A percentile compares a stretch with the other conserved stretches of the same genome.
phyloP scores from a whole-genome alignment of 169 alveolate genomes.

The Sarcocystis neurona region DNA sequence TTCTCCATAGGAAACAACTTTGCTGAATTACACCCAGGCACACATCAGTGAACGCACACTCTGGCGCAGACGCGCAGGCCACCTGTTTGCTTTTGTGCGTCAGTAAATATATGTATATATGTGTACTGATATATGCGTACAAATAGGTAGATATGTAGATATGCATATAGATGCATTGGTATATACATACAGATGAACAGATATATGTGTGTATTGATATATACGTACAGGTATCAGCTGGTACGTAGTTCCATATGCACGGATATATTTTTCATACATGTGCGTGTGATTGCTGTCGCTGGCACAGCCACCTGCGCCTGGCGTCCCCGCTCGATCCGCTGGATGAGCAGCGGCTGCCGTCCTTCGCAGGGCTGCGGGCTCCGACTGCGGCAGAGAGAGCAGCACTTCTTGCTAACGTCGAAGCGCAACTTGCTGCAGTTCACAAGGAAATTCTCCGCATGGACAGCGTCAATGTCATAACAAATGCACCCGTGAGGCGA shows the following conservation, averaged over 20 bases:
- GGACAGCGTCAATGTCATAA: background rate
- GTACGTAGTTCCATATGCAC: background rate
- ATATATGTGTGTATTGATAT: background rate
- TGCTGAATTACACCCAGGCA: too few relatives aligned
- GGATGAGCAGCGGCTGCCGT: conserved; percentile 21
- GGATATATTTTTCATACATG: background rate
- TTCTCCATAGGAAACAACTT: too few relatives aligned
- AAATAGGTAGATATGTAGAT: background rate
- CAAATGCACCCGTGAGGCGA: background rate
- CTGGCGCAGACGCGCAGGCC: background rate
- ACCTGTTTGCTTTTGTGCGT: background rate
- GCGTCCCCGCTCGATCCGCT: background rate
- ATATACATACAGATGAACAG: background rate
- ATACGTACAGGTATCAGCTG: background rate
- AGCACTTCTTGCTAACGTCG: background rate
- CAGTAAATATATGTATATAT: background rate
- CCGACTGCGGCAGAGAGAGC: background rate
- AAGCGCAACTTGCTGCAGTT: background rate
- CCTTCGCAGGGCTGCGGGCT: background rate
- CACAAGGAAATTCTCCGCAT: background rate
- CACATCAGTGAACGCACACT: background rate
- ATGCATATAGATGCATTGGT: background rate
- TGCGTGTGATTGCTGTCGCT: background rate
- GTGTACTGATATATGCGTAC: background rate
- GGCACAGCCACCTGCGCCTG: conserved; percentile 9